phyloP scores from a whole-genome alignment of 345 rosid species.

The Eucalyptus albens region DNA sequence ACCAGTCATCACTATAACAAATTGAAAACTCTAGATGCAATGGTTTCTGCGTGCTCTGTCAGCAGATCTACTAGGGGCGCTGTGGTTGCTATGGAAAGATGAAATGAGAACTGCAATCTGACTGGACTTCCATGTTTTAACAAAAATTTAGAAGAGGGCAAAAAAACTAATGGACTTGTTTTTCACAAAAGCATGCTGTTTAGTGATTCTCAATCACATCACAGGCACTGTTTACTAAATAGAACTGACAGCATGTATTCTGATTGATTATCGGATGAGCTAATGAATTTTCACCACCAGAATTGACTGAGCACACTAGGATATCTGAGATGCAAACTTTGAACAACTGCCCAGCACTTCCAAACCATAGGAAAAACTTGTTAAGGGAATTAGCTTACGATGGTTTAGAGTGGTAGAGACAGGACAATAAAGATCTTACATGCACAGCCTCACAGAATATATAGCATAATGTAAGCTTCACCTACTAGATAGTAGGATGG shows the following conservation, averaged over 20 bases:
- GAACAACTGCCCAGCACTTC: background rate
- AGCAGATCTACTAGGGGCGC: background rate
- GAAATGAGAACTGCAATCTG: background rate
- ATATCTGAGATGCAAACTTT: background rate
- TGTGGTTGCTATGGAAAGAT: background rate
- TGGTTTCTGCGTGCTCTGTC: background rate
- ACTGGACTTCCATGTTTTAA: background rate
- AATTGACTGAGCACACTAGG: background rate
- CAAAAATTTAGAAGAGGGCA: background rate
- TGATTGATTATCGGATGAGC: background rate
- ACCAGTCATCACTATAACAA: background rate
- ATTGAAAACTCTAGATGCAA: background rate
- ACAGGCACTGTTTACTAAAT: background rate
- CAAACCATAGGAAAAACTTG: background rate
- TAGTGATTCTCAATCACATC: background rate
- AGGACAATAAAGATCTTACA: background rate
- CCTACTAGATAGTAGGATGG: background rate
- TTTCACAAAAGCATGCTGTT: background rate
- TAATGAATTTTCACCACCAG: background rate
- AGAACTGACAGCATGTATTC: background rate
- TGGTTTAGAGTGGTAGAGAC: background rate
- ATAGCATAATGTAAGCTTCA: background rate
- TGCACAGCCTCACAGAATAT: background rate
- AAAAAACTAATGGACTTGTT: background rate
- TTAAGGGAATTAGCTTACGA: background rate